These are phyloP conservation scores for Phytophthora crassamura DNA, from an alignment of 352 stramenopile genomes.

Conservation along the genomic window DNA sequence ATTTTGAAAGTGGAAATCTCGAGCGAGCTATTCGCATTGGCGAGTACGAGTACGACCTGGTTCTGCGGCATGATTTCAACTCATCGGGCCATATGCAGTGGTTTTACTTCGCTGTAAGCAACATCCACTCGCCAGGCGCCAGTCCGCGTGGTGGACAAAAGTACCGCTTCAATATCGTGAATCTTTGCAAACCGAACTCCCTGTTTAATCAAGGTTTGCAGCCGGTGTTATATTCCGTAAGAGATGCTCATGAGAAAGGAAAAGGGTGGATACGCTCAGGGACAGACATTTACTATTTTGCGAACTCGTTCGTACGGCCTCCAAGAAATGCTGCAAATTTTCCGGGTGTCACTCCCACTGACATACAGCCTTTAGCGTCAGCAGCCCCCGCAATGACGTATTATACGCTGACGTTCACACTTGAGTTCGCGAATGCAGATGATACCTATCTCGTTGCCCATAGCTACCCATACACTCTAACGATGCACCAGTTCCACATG, in stretches of 20 bases:
- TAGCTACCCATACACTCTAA: constrained; percentile 92
- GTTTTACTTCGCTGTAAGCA: constrained; percentile 95
- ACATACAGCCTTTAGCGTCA: not conserved
- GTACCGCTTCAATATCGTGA: constrained; percentile 94
- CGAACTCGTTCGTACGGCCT: constrained; percentile 62
- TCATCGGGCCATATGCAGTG: constrained; percentile 90
- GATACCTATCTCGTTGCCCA: constrained; percentile 93
- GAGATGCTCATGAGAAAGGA: constrained; percentile 56
- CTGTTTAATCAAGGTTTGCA: constrained; percentile 93
- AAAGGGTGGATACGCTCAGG: constrained; percentile 82
- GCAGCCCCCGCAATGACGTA: constrained; percentile 43
- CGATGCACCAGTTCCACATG: constrained; percentile 79
- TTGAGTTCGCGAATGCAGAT: constrained; percentile 76
- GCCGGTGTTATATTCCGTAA: constrained; percentile 88
- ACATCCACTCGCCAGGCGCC: constrained; percentile 38
- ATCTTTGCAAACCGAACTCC: constrained; percentile 93
- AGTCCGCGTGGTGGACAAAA: constrained; percentile 32
- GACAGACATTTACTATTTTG: constrained; percentile 89
- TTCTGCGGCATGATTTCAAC: constrained; percentile 88
- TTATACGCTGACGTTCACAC: constrained; percentile 91
- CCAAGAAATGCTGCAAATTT: constrained; percentile 18
- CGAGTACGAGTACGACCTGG: constrained; percentile 90
- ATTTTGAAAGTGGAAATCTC: constrained; percentile 94
- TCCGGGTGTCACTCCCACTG: constrained; percentile 1
- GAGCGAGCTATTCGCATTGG: constrained; percentile 84